Conservation (phyloP, 129 eudicot species). For the Escallonia herrerae region DNA sequence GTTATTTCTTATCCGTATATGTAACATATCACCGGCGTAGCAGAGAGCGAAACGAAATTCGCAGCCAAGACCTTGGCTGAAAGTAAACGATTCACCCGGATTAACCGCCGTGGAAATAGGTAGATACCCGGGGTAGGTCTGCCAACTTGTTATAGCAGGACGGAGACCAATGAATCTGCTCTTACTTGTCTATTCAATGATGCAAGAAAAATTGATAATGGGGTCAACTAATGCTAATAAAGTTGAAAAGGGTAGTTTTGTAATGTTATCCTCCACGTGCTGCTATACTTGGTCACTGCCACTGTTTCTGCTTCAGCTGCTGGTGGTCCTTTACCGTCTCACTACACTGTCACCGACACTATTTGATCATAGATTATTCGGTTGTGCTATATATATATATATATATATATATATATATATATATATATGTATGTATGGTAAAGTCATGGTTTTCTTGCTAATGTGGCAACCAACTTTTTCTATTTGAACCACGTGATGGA, state of each 20-base stretch:
- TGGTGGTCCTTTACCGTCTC: too few species aligned
- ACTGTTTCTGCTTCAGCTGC: too few species aligned
- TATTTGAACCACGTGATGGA: too few species aligned
- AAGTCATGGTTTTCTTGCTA: too few species aligned
- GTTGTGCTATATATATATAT: too few species aligned
- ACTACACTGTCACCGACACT: slow-evolving; percentile 15
- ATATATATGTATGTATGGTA: neutral
- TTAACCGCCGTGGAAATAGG: slow-evolving; percentile 27
- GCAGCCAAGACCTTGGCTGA: slow-evolving; percentile 5
- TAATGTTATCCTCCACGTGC: slow-evolving; percentile 28
- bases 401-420: too few species aligned
- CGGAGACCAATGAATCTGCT: neutral
- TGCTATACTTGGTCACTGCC: too few species aligned
- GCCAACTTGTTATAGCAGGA: slow-evolving; percentile 7
- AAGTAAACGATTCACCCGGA: slow-evolving; percentile 16
- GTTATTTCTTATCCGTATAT: neutral
- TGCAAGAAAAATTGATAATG: too few species aligned
- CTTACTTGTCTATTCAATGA: neutral
- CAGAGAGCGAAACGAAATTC: neutral
- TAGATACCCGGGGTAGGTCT: slow-evolving; percentile 29
- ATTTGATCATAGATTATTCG: neutral
- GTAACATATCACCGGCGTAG: neutral
- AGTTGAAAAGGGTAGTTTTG: too few species aligned
- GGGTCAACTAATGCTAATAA: too few species aligned
- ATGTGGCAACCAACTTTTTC: too few species aligned